These are phyloP conservation scores for Sporothrix inflata DNA, from an alignment of 2,329 filamentous ascomycete genomes.

Conservation along the genomic window DNA sequence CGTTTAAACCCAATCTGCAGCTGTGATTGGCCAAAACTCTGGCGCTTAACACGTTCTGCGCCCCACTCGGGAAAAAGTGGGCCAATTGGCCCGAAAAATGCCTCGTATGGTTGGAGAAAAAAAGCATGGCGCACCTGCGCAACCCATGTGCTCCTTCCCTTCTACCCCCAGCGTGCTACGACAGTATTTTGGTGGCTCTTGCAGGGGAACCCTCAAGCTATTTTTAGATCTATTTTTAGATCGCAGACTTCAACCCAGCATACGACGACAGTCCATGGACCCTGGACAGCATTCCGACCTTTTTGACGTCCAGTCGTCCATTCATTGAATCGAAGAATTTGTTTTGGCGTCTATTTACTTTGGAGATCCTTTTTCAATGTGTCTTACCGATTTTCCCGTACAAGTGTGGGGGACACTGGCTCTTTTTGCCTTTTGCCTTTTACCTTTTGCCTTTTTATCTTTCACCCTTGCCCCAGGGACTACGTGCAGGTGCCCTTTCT, in stretches of 20 bases:
- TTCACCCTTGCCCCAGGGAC: background rate
- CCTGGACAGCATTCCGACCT: background rate
- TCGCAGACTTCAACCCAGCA: background rate
- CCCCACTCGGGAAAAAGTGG: slow-evolving; percentile 21
- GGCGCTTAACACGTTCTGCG: slow-evolving; percentile 7
- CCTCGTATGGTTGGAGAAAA: background rate
- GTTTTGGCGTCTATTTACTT: background rate
- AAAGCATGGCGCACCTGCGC: background rate
- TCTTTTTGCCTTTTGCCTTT: background rate
- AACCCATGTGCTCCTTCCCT: background rate
- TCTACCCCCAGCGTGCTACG: background rate
- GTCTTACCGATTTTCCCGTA: background rate
- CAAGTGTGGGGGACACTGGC: background rate
- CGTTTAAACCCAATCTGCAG: background rate
- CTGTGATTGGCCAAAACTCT: slow-evolving; percentile 16
- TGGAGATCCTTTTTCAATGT: background rate
- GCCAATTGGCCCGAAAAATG: slow-evolving; percentile 15
- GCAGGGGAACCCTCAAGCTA: background rate
- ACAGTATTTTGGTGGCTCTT: background rate
- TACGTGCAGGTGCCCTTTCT: background rate
- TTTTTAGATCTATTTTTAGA: slow-evolving; percentile 28
- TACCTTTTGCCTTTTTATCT: background rate
- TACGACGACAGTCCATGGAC: background rate
- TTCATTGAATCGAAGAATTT: background rate
- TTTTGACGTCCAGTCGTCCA: background rate